A percentile compares a stretch with the other conserved stretches of the same genome.
phyloP scores from a whole-genome alignment of 2,329 filamentous ascomycete genomes.

The Hypoxylon sp. region DNA sequence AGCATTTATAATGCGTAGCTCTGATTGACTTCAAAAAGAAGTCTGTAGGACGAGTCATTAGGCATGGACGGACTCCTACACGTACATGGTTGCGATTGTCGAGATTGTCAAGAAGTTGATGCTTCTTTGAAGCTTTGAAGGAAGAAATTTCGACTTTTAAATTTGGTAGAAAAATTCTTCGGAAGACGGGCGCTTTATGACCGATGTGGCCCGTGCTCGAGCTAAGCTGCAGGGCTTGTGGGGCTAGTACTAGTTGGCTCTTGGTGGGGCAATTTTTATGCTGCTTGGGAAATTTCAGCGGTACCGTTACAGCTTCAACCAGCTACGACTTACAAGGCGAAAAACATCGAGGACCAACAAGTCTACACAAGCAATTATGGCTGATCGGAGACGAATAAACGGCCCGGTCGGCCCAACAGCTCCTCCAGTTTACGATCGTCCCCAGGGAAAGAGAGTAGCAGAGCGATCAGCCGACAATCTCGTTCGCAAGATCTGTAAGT shows the following conservation, averaged over 20 bases:
- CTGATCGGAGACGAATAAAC: slow-evolving; percentile 90
- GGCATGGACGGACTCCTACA: no score
- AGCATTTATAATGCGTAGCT: no score
- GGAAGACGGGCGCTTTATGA: slow-evolving; percentile 14
- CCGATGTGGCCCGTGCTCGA: slow-evolving; percentile 29
- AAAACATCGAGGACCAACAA: no score
- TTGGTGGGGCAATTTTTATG: slow-evolving; percentile 31
- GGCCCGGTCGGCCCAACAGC: slow-evolving; percentile 81
- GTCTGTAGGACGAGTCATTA: no score
- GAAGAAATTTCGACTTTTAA: slow-evolving; percentile 25
- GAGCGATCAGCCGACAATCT: slow-evolving; percentile 71
- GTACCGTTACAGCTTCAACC: slow-evolving; percentile 15
- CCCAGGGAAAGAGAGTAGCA: slow-evolving; percentile 56
- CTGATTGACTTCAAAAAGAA: no score
- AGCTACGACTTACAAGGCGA: slow-evolving; percentile 9
- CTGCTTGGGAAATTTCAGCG: slow-evolving; percentile 30
- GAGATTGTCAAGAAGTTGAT: no score
- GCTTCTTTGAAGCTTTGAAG: no score
- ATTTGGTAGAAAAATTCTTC: slow-evolving; percentile 20
- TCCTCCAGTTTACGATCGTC: slow-evolving; percentile 73
- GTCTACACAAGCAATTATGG: slow-evolving; percentile 62
- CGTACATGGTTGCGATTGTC: slow-evolving; percentile 1
- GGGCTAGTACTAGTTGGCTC: slow-evolving; percentile 8
- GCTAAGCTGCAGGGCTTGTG: slow-evolving; percentile 11
- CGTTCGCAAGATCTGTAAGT: slow-evolving; percentile 86